These are phyloP conservation scores for Pseudocercospora vitis DNA, from an alignment of 2,329 filamentous ascomycete genomes.

Conservation along the genomic window DNA sequence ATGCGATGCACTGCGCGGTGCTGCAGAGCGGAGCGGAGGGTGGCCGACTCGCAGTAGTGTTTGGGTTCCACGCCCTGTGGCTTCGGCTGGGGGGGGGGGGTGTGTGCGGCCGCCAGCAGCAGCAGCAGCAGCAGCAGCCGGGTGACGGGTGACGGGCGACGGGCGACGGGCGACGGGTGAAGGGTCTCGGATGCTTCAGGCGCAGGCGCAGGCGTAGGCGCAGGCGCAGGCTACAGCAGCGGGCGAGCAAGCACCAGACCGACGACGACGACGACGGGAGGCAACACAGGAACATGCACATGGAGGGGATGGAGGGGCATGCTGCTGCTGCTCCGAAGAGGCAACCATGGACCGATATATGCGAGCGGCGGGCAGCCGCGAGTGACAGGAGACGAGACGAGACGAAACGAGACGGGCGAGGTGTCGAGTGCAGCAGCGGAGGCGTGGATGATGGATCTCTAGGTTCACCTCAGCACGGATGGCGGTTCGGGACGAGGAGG, in stretches of 20 bases:
- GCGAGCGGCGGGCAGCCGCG: conserved; percentile 12
- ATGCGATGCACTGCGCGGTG: background rate
- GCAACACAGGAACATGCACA: too few species aligned
- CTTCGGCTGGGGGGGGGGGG: conserved; percentile 32
- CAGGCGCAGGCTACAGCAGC: conserved; percentile 2
- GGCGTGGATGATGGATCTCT: conserved; percentile 19
- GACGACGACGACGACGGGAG: too few species aligned
- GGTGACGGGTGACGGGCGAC: too few species aligned
- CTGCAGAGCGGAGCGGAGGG: background rate
- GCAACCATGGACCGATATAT: conserved; percentile 15
- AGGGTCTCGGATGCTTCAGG: conserved; percentile 7
- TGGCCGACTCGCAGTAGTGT: conserved; percentile 12
- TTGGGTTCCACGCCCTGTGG: conserved; percentile 28
- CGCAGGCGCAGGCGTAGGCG: too few species aligned
- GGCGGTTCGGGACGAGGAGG: conserved; percentile 4
- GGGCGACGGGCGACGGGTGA: too few species aligned
- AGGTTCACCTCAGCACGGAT: conserved; percentile 17
- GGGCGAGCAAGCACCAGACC: conserved; percentile 13
- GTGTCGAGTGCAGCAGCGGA: conserved; percentile 18
- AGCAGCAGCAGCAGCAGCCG: too few species aligned
- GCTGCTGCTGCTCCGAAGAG: conserved; percentile 7
- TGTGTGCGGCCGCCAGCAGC: too few species aligned
- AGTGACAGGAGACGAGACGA: conserved; percentile 20
- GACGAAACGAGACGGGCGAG: conserved; percentile 5
- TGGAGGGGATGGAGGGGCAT: conserved; percentile 11